phyloP scores from a whole-genome alignment of 2,329 filamentous ascomycete species.

The Fusarium siculi region DNA sequence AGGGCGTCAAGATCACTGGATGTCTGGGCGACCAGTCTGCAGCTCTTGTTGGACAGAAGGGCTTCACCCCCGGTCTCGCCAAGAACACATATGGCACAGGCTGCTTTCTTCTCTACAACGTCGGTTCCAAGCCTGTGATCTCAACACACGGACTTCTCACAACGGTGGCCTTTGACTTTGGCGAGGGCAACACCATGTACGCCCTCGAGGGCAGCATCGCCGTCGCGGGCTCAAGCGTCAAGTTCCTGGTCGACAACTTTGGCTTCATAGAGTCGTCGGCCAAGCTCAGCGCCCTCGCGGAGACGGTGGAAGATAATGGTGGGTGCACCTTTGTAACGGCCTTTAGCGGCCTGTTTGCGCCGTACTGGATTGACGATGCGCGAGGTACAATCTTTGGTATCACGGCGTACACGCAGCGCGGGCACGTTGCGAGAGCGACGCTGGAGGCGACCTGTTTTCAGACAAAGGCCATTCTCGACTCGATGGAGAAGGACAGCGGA shows the following conservation, averaged over 20 bases:
- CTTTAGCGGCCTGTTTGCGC: constrained; percentile 83
- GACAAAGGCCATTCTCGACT: constrained; percentile 82
- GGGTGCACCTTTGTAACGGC: constrained; percentile 83
- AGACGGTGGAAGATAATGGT: constrained; percentile 72
- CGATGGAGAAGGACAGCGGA: constrained; percentile 85
- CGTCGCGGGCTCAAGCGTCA: constrained; percentile 79
- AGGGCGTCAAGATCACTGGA: constrained; percentile 77
- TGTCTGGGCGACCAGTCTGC: constrained; percentile 86
- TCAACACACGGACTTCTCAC: constrained; percentile 80
- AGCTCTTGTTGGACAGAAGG: constrained; percentile 82
- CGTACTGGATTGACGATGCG: constrained; percentile 87
- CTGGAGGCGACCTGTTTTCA: constrained; percentile 86
- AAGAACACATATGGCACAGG: constrained; percentile 91
- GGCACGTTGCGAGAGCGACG: constrained; percentile 82
- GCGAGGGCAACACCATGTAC: constrained; percentile 73
- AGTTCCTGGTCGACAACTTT: constrained; percentile 71
- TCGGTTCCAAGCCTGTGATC: constrained; percentile 81
- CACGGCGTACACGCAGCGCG: constrained; percentile 79
- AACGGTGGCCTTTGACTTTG: constrained; percentile 83
- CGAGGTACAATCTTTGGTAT: constrained; percentile 83
- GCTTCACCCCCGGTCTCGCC: constrained; percentile 78
- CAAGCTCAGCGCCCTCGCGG: constrained; percentile 58
- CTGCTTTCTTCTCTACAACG: constrained; percentile 86
- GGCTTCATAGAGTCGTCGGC: constrained; percentile 63
- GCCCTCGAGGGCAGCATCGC: constrained; percentile 82